Evolutionary conservation across 176 grass and related monocot species (phyloP), one percentile per base, ranked within the genome.

Genomic region (Dendrocalamus sinicus): DNA sequence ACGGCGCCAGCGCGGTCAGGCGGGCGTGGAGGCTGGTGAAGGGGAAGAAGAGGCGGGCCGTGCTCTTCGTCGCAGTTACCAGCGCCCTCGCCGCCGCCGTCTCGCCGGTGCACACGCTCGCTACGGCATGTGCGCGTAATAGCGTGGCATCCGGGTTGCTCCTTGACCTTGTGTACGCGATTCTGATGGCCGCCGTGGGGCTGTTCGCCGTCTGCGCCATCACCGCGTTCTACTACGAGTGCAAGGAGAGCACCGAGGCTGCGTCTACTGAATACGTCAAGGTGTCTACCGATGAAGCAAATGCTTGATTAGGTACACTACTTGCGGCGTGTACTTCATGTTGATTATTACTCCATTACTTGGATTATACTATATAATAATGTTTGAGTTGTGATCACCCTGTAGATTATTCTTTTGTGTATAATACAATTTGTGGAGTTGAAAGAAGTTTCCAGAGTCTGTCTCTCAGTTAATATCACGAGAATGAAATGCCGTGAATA

Each of bases 191-290:
- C 7, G 26, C 35, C 14, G 52, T 88, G 72, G 26, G 61, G 9
- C 0, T 88, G 52, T 88, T 83, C 54, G 40, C 41, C 6, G 1
- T 50, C 2, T 76, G 79, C 61, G 53, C 79, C 71, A 51, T 83
- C 40, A 15, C 79, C 35, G 61, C 79, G 26, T 77, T 82, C 52
- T 88, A 83, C 72, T 83, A 68, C 62, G 79, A 83, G 79, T 75
- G 86, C 52, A 77, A 40, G 41, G 43, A n/a, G 32, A 20, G 16
- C 30, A 44, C 30, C 6, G 45, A 83, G 26, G 63, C 30, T 3
- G 43, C 14, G 28, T 7, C 20, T 2, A 14, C 45, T 13, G 77
- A 17, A 15, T 75, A 74, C 60, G 69, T 53, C 46, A 81, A 54
- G 70, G 7, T 80, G 17, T 32, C 47, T 12, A 55, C 77, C 0